Conservation (phyloP, 176 grass and related monocot genomes). For the Avena eriantha region DNA sequence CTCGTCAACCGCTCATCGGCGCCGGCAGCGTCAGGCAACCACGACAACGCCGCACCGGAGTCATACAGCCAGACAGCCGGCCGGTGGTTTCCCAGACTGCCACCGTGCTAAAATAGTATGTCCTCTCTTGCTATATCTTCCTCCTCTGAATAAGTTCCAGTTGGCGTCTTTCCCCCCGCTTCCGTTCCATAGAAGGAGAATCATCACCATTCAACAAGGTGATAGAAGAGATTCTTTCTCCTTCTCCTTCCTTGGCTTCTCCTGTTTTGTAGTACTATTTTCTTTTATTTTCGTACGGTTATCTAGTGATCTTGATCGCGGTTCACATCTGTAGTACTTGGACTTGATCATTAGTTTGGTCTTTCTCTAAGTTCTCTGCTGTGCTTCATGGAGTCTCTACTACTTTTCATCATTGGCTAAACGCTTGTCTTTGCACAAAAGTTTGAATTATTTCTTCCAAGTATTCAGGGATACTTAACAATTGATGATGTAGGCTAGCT, state of each 20-base stretch:
- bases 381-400: not conserved
- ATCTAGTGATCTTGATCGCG: not conserved
- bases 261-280: not conserved
- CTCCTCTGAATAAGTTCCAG: not conserved
- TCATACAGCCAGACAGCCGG: not conserved
- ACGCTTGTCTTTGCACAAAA: not conserved
- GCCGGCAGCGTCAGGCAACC: slow-evolving; percentile 28
- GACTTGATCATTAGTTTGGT: not conserved
- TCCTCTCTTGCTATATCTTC: not conserved
- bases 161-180: not conserved
- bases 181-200: not conserved
- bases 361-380: not conserved
- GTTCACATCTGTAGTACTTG: not conserved
- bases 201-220: not conserved
- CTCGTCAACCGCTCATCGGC: slow-evolving; percentile 16
- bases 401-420: not conserved
- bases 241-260: not conserved
- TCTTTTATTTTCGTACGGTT: not conserved
- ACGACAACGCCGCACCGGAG: slow-evolving; percentile 4
- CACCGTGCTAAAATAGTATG: not conserved
- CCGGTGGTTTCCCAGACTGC: slow-evolving; percentile 36
- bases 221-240: not conserved
- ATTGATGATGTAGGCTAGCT: not conserved
- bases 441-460: not conserved
- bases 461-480: not conserved